A percentile compares a stretch with the other conserved stretches of the same genome.
Evolutionary conservation across 2,329 filamentous ascomycete species (phyloP).

Genomic region (Aspergillus pseudotamarii): DNA sequence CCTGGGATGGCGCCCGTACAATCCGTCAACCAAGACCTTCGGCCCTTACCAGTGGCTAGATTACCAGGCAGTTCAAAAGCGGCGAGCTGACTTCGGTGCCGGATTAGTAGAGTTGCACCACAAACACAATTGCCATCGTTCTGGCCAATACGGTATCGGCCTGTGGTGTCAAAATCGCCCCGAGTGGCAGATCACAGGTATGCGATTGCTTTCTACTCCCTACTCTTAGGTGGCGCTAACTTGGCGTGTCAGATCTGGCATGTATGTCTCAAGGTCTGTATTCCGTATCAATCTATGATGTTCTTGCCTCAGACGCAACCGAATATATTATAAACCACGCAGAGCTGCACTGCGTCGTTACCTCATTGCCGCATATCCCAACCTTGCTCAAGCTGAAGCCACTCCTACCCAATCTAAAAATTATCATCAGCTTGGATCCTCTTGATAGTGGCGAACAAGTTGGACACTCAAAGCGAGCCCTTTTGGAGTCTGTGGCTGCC

Average conservation of each 20-base stretch:
- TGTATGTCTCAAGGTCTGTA: constrained; percentile 85
- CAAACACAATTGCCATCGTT: constrained; percentile 65
- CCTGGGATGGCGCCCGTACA: constrained; percentile 79
- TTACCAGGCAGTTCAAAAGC: constrained; percentile 75
- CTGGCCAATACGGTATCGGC: constrained; percentile 71
- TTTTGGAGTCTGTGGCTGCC: constrained; percentile 74
- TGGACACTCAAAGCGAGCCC: constrained; percentile 75
- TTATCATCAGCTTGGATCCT: constrained; percentile 85
- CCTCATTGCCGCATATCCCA: constrained; percentile 79
- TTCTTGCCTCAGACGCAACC: constrained; percentile 83
- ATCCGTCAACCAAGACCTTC: constrained; percentile 71
- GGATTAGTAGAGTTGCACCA: constrained; percentile 83
- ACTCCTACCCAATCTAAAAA: constrained; percentile 77
- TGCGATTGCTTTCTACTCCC: constrained; percentile 21
- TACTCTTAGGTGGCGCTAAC: not conserved
- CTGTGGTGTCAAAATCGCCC: constrained; percentile 86
- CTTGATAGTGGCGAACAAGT: constrained; percentile 76
- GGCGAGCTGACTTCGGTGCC: constrained; percentile 81
- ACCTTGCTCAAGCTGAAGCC: constrained; percentile 77
- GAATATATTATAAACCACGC: constrained; percentile 97
- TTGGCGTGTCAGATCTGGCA: constrained; percentile 67
- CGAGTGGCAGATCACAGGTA: constrained; percentile 83
- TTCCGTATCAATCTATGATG: constrained; percentile 94
- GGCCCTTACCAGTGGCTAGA: constrained; percentile 81
- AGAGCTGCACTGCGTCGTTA: constrained; percentile 72